Base-by-base conservation (phyloP, 345 rosid genomes). In the Pistacia integerrima region DNA sequence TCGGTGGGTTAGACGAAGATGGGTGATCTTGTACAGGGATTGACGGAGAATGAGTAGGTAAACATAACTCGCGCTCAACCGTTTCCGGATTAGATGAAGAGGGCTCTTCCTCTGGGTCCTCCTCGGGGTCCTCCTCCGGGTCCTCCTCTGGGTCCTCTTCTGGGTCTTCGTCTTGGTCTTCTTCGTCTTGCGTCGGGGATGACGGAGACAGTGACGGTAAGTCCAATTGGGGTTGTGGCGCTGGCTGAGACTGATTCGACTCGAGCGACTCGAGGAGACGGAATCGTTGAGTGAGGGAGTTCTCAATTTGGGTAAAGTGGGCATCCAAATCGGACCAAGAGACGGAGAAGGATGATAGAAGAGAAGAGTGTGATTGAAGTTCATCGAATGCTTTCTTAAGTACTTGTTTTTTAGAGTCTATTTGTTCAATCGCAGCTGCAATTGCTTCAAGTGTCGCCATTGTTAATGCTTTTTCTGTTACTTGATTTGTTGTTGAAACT, bases 291-390 rank as follows among this genome's bases (percentile, higher is more conserved):
- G 77, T 59, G 80, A 88, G 79, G 49, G 83, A 77, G 74, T 79
- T 22, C 61, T 89, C 88, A 30, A 82, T 69, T 61, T 89, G 72
- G 79, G 90, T 54, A 76, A 92, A 90, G 86, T 91, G 90, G 20
- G 92, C 64, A 65, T 91, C 93, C 83, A 94, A 67, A 65, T 89
- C 92, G 64, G 91, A 70, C 97, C 97, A 93, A n/a, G 89, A 74
- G 68, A 90, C 80, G 2, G 87, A 35, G 73, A 85, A 82, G 38
- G 93, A 80, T 13, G 90, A 81, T 59, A 83, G 87, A 66, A 85
- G 87, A 66, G 83, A 75, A 35, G 86, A 81, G 57, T 85, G 86
- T 57, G 84, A 25, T 70, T 86, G 94, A 38, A 94, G 94, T 44
- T 87, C 88, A 33, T 92, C 94, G 81, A 60, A 94, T 10, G 97